These are phyloP conservation scores for Asterochloris erici DNA, from an alignment of 139 green algal genomes.

Conservation along the genomic window DNA sequence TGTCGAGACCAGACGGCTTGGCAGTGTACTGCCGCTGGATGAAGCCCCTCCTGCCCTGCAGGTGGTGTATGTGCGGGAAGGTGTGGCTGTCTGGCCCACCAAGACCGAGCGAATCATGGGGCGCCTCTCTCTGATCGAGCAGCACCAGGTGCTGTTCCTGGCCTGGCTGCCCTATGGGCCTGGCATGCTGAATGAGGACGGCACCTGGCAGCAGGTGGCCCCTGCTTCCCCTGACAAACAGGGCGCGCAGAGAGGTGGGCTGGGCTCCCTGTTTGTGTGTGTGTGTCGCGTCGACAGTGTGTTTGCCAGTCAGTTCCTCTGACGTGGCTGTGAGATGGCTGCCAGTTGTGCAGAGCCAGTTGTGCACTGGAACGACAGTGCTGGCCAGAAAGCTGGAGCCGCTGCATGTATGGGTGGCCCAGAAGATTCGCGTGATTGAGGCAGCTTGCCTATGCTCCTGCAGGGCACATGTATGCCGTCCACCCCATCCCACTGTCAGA, in stretches of 20 bases:
- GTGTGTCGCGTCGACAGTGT: too few relatives aligned
- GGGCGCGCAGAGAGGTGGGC: too few relatives aligned
- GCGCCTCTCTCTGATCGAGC: conserved; percentile 63
- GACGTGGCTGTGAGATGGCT: too few relatives aligned
- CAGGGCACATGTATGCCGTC: conserved; percentile 55
- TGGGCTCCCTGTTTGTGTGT: too few relatives aligned
- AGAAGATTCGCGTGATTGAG: too few relatives aligned
- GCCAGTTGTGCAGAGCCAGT: too few relatives aligned
- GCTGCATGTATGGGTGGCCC: too few relatives aligned
- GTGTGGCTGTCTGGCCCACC: conserved; percentile 56
- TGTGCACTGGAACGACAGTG: too few relatives aligned
- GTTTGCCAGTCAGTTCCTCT: too few relatives aligned
- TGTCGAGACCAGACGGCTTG: neutral
- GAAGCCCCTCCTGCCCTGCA: conserved; percentile 14
- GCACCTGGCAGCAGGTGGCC: conserved; percentile 27
- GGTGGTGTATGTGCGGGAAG: conserved; percentile 66
- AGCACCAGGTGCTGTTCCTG: conserved; percentile 66
- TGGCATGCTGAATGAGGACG: conserved; percentile 36
- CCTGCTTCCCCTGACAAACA: neutral
- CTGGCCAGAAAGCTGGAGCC: too few relatives aligned
- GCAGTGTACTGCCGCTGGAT: neutral
- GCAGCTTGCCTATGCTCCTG: too few relatives aligned
- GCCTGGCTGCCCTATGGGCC: conserved; percentile 63
- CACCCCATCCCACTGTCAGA: conserved; percentile 78
- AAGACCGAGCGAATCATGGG: conserved; percentile 53